phyloP scores from a whole-genome alignment of 192 early-diverging fungal genomes.

The Mortierella hygrophila region DNA sequence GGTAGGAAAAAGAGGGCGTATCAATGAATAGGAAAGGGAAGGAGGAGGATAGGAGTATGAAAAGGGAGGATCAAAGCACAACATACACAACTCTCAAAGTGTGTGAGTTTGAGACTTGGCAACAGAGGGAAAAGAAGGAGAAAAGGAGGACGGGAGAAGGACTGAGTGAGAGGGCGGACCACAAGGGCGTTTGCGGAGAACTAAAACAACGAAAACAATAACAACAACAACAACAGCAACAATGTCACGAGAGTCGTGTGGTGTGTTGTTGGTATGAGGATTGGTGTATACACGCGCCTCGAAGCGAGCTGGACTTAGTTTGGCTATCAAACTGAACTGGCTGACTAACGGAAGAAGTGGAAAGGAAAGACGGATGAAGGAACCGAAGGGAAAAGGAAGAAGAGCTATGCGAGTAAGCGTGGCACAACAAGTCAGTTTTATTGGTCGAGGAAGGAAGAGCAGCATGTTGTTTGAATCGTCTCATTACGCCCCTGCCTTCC shows the following conservation, averaged over 20 bases:
- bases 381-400: neutral
- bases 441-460: neutral
- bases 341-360: neutral
- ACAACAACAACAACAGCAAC: neutral
- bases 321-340: too few relatives aligned
- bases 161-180: neutral
- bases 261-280: neutral
- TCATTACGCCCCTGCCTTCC: neutral
- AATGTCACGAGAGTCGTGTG: constrained; percentile 1
- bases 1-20: neutral
- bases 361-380: neutral
- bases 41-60: neutral
- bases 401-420: neutral
- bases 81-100: neutral
- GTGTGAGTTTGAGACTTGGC: neutral
- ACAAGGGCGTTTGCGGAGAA: constrained; percentile 8
- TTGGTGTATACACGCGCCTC: neutral
- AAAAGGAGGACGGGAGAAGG: neutral
- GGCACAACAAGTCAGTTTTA: neutral
- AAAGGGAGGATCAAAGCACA: constrained; percentile 2
- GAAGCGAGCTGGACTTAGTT: neutral
- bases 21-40: neutral
- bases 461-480: neutral
- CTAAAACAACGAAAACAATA: neutral
- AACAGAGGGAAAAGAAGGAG: neutral